These are phyloP conservation scores for Aureobasidium subglaciale DNA, from an alignment of 2,329 filamentous ascomycete genomes.

Conservation along the genomic window DNA sequence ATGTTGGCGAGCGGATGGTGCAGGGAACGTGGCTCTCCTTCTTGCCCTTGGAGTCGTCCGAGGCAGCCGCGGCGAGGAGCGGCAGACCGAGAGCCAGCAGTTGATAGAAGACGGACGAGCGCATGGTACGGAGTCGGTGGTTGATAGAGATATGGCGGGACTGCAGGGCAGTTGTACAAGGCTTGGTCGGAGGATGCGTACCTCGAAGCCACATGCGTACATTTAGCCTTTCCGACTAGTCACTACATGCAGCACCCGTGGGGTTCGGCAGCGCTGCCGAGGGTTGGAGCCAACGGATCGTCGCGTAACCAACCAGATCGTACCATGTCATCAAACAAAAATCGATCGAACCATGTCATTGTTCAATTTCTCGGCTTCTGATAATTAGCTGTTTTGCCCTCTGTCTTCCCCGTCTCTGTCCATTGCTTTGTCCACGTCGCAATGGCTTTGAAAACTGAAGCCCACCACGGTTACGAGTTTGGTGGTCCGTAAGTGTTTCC, in stretches of 20 bases:
- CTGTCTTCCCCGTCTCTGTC: background rate
- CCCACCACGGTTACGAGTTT: slow-evolving; percentile 41
- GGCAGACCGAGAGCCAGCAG: slow-evolving; percentile 28
- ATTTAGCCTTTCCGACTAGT: too few species aligned
- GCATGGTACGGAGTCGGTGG: background rate
- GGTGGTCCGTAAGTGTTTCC: slow-evolving; percentile 39
- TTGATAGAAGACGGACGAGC: slow-evolving; percentile 26
- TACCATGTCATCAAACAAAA: slow-evolving; percentile 4
- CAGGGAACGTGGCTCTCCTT: slow-evolving; percentile 47
- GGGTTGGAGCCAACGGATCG: background rate
- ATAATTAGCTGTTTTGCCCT: background rate
- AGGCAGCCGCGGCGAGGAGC: slow-evolving; percentile 32
- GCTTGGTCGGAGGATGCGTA: background rate
- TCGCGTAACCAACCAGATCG: background rate
- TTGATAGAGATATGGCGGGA: background rate
- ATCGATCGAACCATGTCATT: background rate
- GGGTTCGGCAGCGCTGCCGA: background rate
- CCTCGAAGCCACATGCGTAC: background rate
- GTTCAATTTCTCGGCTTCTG: background rate
- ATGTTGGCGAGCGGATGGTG: slow-evolving; percentile 55
- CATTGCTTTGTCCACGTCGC: background rate
- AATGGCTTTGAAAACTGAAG: slow-evolving; percentile 18
- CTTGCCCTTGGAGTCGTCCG: slow-evolving; percentile 23
- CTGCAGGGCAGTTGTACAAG: slow-evolving; percentile 5
- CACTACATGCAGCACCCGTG: too few species aligned